phyloP scores from a whole-genome alignment of 2,329 filamentous ascomycete genomes.

The Aphanocladium album region DNA sequence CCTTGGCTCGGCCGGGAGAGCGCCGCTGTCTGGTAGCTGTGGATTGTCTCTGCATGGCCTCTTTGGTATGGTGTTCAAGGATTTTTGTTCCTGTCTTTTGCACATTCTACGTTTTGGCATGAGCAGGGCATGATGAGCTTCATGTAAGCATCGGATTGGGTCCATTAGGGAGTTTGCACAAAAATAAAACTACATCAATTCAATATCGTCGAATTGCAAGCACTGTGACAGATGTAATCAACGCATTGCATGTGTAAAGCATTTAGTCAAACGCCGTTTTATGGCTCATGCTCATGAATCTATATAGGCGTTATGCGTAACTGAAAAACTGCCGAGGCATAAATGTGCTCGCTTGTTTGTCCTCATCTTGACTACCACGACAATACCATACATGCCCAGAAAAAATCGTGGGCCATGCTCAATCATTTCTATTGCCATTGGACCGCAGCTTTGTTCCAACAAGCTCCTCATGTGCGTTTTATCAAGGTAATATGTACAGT shows the following conservation, averaged over 20 bases:
- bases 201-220: not conserved
- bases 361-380: not conserved
- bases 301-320: not conserved
- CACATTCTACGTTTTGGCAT: constrained; percentile 26
- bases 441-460: not conserved
- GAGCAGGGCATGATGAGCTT: constrained; percentile 32
- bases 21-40: constrained; percentile 3
- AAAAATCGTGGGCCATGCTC: not conserved
- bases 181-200: constrained; percentile 12
- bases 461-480: not conserved
- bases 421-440: not conserved
- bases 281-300: not conserved
- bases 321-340: not conserved
- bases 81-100: constrained; percentile 23
- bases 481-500: constrained; percentile 9
- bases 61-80: constrained; percentile 34
- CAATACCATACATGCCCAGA: not conserved
- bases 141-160: constrained; percentile 33
- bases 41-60: constrained; percentile 14
- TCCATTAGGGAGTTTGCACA: constrained; percentile 30
- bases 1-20: constrained; percentile 1
- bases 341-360: not conserved
- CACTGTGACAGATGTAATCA: not conserved
- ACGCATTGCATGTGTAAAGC: not conserved
- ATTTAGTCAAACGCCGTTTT: not conserved